A percentile compares a stretch with the other conserved stretches of the same genome.
Evolutionary conservation across 768 basidiomycete species (phyloP).

Genomic region (Inosperma sp.): DNA sequence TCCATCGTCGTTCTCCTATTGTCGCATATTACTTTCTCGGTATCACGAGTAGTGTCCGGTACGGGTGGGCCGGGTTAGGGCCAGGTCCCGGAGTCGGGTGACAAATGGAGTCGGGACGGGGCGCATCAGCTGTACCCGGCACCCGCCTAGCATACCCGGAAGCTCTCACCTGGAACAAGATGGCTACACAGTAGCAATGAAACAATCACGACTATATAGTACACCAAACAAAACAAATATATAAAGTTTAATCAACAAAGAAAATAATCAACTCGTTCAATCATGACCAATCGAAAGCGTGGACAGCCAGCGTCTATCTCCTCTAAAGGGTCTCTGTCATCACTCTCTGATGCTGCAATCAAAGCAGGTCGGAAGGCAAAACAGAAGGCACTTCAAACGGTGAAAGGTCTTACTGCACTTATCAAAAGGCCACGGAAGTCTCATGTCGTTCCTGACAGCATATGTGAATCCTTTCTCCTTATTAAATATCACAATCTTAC

Average conservation of each 20-base stretch:
- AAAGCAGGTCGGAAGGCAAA: background rate
- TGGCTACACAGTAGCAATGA: background rate
- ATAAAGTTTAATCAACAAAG: background rate
- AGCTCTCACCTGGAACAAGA: background rate
- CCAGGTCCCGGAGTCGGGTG: background rate
- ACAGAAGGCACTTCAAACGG: background rate
- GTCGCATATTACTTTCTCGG: no score
- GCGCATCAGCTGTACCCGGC: no score
- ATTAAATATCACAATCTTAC: constrained; percentile 4
- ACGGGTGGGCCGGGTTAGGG: background rate
- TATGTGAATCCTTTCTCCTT: background rate
- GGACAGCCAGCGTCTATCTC: background rate
- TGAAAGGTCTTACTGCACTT: background rate
- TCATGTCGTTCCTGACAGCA: background rate
- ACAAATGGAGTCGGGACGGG: no score
- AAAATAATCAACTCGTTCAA: background rate
- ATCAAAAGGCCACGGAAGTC: constrained; percentile 2
- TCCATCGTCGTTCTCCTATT: no score
- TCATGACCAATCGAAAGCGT: background rate
- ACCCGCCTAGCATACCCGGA: no score
- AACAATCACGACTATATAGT: background rate
- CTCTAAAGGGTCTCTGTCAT: background rate
- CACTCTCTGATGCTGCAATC: constrained; percentile 1
- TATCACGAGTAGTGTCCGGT: background rate
- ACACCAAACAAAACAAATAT: constrained; percentile 3